Evolutionary conservation across 108 stramenopile species (phyloP).

Genomic region (Skeletonema potamos): DNA sequence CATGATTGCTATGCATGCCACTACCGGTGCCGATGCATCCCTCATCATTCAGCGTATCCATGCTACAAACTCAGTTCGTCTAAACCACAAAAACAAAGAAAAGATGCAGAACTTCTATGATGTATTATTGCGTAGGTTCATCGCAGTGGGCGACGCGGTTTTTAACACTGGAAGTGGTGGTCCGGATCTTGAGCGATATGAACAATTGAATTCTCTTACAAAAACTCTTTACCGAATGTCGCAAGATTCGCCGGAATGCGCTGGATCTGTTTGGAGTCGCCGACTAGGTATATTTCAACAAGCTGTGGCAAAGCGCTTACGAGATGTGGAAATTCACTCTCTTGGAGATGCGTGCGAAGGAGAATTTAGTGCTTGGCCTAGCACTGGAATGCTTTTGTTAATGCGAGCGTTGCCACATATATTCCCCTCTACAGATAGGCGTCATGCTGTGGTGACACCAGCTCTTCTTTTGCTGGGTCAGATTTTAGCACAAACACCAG

Average conservation of each 20-base stretch:
- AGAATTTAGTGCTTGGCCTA: constrained; percentile 80
- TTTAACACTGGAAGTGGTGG: constrained; percentile 76
- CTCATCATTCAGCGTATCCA: constrained; percentile 84
- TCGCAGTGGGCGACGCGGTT: constrained; percentile 87
- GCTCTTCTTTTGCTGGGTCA: constrained; percentile 81
- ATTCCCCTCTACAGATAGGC: constrained; percentile 89
- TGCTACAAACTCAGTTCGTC: constrained; percentile 72
- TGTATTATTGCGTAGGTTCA: constrained; percentile 87
- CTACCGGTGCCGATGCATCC: constrained; percentile 79
- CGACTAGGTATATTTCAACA: constrained; percentile 83
- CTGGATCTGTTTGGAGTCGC: constrained; percentile 82
- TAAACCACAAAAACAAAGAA: constrained; percentile 88
- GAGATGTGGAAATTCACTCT: constrained; percentile 60
- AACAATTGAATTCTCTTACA: constrained; percentile 67
- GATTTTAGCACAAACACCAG: constrained; percentile 81
- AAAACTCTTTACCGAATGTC: constrained; percentile 82
- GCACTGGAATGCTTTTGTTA: constrained; percentile 79
- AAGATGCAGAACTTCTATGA: constrained; percentile 95
- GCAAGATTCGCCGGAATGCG: constrained; percentile 83
- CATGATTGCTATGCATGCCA: constrained; percentile 78
- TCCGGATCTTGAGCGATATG: constrained; percentile 64
- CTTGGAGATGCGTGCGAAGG: constrained; percentile 55
- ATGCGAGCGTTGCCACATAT: constrained; percentile 84
- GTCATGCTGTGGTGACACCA: constrained; percentile 90
- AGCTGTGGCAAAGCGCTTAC: constrained; percentile 83